A percentile compares a stretch with the other conserved stretches of the same genome.
These are phyloP conservation scores for Purpureocillium lavendulum DNA, from an alignment of 2,329 filamentous ascomycete species.

Conservation along the genomic window DNA sequence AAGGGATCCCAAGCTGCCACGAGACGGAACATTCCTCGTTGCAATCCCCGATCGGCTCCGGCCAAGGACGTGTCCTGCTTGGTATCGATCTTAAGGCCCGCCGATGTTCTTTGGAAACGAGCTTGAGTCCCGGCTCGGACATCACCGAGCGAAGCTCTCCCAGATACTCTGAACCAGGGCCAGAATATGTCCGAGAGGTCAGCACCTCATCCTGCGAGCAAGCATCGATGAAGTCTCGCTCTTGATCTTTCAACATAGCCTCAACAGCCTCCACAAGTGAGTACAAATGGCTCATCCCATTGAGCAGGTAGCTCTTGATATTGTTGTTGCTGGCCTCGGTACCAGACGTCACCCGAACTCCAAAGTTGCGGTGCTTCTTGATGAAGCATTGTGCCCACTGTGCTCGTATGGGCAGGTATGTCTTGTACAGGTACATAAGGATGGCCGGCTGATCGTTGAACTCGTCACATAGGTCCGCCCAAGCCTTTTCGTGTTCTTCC, in stretches of 20 bases:
- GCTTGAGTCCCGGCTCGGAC: background rate
- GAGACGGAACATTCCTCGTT: background rate
- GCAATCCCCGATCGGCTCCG: background rate
- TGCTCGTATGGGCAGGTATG: too few relatives aligned
- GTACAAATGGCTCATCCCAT: background rate
- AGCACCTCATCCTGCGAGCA: conserved; percentile 1
- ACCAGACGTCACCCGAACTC: background rate
- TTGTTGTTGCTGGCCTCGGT: conserved; percentile 1
- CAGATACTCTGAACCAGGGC: background rate
- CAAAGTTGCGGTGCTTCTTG: background rate
- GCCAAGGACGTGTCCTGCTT: background rate
- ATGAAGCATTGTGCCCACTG: too few relatives aligned
- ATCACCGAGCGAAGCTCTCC: background rate
- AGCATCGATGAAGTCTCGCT: background rate
- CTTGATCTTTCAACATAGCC: background rate
- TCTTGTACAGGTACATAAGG: background rate
- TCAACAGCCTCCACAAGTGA: background rate
- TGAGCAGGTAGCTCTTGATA: background rate
- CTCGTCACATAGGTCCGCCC: background rate
- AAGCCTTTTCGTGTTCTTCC: background rate
- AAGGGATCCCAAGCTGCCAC: background rate
- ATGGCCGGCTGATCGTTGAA: background rate
- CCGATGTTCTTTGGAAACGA: background rate
- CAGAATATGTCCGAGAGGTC: background rate
- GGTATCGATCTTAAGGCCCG: background rate